Conservation (phyloP, 495 filamentous ascomycete genomes). For the Echria macrotheca region DNA sequence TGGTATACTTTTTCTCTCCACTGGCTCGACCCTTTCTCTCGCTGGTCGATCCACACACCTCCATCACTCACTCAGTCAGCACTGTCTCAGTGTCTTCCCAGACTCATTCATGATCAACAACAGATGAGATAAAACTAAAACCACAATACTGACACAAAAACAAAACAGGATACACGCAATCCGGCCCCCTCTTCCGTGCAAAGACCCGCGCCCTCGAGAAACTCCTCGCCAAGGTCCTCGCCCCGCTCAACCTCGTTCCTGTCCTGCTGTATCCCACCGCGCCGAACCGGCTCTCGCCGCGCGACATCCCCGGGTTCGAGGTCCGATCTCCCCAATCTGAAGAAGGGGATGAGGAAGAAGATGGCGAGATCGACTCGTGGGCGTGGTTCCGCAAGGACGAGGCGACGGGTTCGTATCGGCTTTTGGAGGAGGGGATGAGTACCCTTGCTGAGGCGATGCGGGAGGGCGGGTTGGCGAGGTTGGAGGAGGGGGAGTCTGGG, state of each 20-base stretch:
- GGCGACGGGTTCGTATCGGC: slow-evolving; percentile 53
- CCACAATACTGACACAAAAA: too few species aligned
- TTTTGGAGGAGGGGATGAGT: slow-evolving; percentile 58
- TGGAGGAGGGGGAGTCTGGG: background rate
- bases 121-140: too few species aligned
- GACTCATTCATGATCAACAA: too few species aligned
- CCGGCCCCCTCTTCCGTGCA: slow-evolving; percentile 75
- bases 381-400: slow-evolving; percentile 81
- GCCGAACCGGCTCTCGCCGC: slow-evolving; percentile 52
- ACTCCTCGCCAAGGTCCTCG: slow-evolving; percentile 66
- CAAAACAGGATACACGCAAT: slow-evolving; percentile 98
- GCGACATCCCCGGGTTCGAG: slow-evolving; percentile 68
- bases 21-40: too few species aligned
- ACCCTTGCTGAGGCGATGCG: slow-evolving; percentile 52
- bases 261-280: slow-evolving; percentile 60
- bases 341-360: slow-evolving; percentile 24
- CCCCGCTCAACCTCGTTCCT: slow-evolving; percentile 47
- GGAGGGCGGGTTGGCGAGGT: background rate
- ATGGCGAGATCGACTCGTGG: slow-evolving; percentile 56
- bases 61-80: too few species aligned
- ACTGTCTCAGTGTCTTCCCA: too few species aligned
- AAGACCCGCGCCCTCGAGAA: slow-evolving; percentile 88
- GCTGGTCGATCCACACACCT: too few species aligned
- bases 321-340: too few species aligned
- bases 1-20: too few species aligned